Percentiles rank a stretch among this genome's conserved stretches.
Conservation (phyloP, 129 eudicot genomes). For the Artemisia annua region DNA sequence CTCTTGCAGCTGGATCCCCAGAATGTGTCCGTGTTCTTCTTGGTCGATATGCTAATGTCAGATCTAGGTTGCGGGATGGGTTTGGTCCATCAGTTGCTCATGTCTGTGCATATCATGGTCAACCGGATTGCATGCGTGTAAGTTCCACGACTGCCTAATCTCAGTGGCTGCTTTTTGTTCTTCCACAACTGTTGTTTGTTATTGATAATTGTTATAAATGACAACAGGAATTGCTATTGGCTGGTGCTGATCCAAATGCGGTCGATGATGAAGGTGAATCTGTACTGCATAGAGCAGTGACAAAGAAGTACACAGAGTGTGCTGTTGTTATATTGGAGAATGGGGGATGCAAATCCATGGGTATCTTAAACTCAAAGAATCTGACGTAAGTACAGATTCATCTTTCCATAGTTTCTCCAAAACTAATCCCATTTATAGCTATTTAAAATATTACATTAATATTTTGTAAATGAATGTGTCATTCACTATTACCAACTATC, state of each 20-base stretch:
- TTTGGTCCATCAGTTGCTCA: slow-evolving; percentile 97
- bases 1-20: slow-evolving; percentile 98
- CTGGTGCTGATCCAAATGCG: slow-evolving; percentile 99
- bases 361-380: slow-evolving; percentile 68
- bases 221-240: slow-evolving; percentile 82
- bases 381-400: slow-evolving; percentile 67
- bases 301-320: slow-evolving; percentile 95
- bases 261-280: slow-evolving; percentile 99
- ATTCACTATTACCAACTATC: background rate
- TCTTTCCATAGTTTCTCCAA: slow-evolving; percentile 6
- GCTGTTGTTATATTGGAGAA: slow-evolving; percentile 87
- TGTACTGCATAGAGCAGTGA: slow-evolving; percentile 94
- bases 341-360: slow-evolving; percentile 95
- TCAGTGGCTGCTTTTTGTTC: background rate
- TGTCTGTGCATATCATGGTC: slow-evolving; percentile 99
- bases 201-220: slow-evolving; percentile 15
- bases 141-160: slow-evolving; percentile 28
- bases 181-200: background rate
- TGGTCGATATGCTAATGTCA: slow-evolving; percentile 79
- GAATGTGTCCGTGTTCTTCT: slow-evolving; percentile 97
- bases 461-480: too few species aligned
- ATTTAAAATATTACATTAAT: background rate
- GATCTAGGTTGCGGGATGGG: slow-evolving; percentile 88
- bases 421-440: slow-evolving; percentile 17
- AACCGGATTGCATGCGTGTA: slow-evolving; percentile 99